Percentiles rank a stretch among this genome's conserved stretches.
Evolutionary conservation across 2,329 filamentous ascomycete genomes (phyloP).

Genomic region (Colletotrichum liaoningense): DNA sequence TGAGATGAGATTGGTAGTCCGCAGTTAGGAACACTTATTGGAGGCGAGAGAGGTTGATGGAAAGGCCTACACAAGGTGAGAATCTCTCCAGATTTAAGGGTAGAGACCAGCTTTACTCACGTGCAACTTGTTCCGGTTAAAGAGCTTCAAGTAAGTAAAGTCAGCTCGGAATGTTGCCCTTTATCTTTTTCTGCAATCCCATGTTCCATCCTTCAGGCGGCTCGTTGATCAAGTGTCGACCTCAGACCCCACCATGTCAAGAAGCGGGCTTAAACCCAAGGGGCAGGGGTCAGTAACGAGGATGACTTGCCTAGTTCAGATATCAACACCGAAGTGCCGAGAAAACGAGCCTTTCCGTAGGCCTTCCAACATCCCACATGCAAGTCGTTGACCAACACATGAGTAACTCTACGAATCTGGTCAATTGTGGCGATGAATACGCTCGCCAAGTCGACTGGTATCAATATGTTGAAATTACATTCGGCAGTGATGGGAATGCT

Average conservation of each 20-base stretch:
- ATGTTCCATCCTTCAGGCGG: not conserved
- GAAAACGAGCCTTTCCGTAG: not conserved
- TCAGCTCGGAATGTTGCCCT: not conserved
- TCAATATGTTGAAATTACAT: not conserved
- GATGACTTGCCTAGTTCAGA: conserved; percentile 14
- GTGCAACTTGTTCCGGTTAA: not conserved
- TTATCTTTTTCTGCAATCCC: not conserved
- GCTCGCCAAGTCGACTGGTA: conserved; percentile 5
- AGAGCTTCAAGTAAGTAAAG: not conserved
- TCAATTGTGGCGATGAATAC: not conserved
- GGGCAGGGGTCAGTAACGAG: conserved; percentile 8
- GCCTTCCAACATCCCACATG: not conserved
- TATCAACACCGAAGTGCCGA: conserved; percentile 21
- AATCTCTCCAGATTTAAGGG: conserved; percentile 1
- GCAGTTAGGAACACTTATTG: no score
- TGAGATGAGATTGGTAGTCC: no score
- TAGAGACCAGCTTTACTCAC: not conserved
- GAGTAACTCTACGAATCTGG: not conserved
- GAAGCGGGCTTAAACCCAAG: not conserved
- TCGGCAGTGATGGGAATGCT: not conserved
- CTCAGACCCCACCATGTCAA: not conserved
- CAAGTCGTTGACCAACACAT: conserved; percentile 16
- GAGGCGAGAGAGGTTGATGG: no score
- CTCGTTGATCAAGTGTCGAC: conserved; percentile 1
- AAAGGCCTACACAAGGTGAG: no score